Conservation (phyloP, 2,329 filamentous ascomycete genomes). For the Chaetomiaceae sp. region DNA sequence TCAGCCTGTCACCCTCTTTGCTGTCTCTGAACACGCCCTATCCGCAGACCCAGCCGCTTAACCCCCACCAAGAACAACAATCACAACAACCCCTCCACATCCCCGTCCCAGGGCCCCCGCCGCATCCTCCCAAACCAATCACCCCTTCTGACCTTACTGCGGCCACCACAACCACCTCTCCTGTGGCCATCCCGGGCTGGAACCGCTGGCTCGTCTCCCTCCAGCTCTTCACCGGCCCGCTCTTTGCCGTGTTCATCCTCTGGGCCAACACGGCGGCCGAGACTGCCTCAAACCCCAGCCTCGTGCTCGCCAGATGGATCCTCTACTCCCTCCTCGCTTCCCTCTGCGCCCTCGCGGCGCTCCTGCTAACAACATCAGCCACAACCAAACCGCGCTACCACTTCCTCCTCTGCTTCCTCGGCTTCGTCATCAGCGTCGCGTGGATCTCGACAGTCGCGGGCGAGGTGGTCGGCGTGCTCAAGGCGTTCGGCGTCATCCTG, state of each 20-base stretch:
- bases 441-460: conserved; percentile 97
- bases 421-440: conserved; percentile 84
- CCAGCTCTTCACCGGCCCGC: conserved; percentile 80
- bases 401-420: conserved; percentile 76
- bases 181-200: conserved; percentile 51
- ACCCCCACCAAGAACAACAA: not conserved
- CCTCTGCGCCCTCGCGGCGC: conserved; percentile 56
- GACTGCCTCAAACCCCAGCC: conserved; percentile 45
- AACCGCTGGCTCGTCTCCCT: conserved; percentile 84
- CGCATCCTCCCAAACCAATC: conserved; percentile 6
- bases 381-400: conserved; percentile 67
- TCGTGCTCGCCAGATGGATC: conserved; percentile 51
- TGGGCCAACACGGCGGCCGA: conserved; percentile 65
- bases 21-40: conserved; percentile 26
- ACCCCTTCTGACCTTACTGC: conserved; percentile 9
- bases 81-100: conserved; percentile 5
- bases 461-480: conserved; percentile 91
- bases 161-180: not conserved
- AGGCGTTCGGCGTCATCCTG: conserved; percentile 85
- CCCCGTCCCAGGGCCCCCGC: not conserved
- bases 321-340: conserved; percentile 66
- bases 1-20: conserved; percentile 31
- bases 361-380: conserved; percentile 66
- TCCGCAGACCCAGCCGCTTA: conserved; percentile 14
- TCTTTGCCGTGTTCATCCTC: conserved; percentile 73